Percentiles rank a stretch among this genome's conserved stretches.
These are phyloP conservation scores for Colletotrichum navitas DNA, from an alignment of 2,329 filamentous ascomycete species.

Conservation along the genomic window DNA sequence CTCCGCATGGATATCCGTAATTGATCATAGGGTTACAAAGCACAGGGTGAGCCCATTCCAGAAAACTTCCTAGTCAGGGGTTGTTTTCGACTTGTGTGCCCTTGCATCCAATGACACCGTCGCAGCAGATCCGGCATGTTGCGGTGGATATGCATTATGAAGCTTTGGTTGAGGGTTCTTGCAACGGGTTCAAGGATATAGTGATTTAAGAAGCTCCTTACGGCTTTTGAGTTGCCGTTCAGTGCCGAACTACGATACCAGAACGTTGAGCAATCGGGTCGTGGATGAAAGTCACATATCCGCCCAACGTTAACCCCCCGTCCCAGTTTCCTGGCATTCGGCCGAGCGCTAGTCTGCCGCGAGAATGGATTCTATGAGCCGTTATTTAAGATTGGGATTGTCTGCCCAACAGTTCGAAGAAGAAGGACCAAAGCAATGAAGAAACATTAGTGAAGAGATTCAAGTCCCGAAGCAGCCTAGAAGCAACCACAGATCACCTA, in stretches of 20 bases:
- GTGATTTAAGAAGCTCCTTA: neutral
- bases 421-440: neutral
- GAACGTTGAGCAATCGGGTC: slow-evolving; percentile 13
- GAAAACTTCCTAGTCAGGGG: slow-evolving; percentile 22
- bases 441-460: neutral
- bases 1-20: slow-evolving; percentile 32
- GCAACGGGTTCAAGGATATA: neutral
- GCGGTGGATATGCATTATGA: neutral
- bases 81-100: neutral
- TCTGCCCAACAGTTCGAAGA: neutral
- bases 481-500: slow-evolving; percentile 16
- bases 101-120: neutral
- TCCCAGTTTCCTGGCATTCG: neutral
- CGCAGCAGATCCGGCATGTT: neutral
- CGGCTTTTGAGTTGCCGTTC: neutral
- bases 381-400: slow-evolving; percentile 40
- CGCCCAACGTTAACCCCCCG: neutral
- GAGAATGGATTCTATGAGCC: neutral
- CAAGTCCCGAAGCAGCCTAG: slow-evolving; percentile 15
- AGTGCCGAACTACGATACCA: slow-evolving; percentile 12
- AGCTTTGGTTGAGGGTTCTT: slow-evolving; percentile 30
- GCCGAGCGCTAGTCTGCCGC: neutral
- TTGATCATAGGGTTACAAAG: neutral
- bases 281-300: slow-evolving; percentile 7
- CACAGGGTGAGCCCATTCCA: slow-evolving; percentile 9